Conservation (phyloP, 345 rosid species). For the Corchorus capsularis region DNA sequence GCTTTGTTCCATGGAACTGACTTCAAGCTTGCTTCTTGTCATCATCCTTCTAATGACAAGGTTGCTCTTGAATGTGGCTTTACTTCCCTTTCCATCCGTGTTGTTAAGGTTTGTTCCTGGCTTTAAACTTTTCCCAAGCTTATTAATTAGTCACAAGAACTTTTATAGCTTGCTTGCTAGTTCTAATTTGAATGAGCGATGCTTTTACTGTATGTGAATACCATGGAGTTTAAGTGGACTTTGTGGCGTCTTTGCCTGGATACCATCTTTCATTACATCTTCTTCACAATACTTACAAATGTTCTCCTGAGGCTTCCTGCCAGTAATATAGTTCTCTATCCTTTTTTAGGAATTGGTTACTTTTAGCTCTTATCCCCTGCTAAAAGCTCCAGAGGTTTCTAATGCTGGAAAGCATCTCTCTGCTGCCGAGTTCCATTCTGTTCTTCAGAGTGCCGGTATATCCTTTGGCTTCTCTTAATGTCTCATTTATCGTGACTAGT, state of each 20-base stretch:
- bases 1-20: conserved; percentile 80
- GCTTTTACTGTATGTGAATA: neutral
- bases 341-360: conserved; percentile 81
- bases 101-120: conserved; percentile 59
- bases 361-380: conserved; percentile 63
- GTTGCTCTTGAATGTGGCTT: conserved; percentile 89
- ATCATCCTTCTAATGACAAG: conserved; percentile 61
- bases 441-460: conserved; percentile 66
- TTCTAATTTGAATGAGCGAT: neutral
- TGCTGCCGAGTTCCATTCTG: conserved; percentile 79
- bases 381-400: conserved; percentile 66
- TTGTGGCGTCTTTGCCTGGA: neutral
- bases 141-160: neutral
- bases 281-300: neutral
- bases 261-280: neutral
- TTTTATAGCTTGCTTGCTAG: neutral
- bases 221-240: neutral
- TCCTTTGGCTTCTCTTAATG: neutral
- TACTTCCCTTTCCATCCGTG: conserved; percentile 80
- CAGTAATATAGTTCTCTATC: neutral
- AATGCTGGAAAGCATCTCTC: conserved; percentile 90
- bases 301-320: neutral
- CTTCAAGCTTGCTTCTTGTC: conserved; percentile 85
- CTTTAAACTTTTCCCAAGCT: neutral
- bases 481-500: neutral